Evolutionary conservation across 1,139 yeast species (phyloP), one percentile per base, ranked within the genome.

Genomic region (Lodderomyces parapsilosis): DNA sequence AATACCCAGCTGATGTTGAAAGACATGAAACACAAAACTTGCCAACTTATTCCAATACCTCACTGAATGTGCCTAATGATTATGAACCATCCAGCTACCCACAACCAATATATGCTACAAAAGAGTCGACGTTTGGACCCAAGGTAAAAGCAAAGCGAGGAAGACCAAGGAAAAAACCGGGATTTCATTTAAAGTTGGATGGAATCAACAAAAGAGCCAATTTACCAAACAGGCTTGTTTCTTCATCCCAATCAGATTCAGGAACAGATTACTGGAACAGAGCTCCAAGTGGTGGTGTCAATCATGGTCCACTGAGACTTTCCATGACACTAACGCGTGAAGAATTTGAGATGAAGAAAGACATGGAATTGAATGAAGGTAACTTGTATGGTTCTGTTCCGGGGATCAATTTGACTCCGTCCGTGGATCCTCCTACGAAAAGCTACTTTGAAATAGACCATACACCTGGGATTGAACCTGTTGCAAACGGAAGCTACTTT

Each of bases 371-470:
- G 8, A 39, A 42, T 45, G 30, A 48, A 36, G 32, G 30, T 40
- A 10, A 31, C 11, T 15, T 28, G 4, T 31, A 40, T 14, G 43
- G 42, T 4, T 34, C 43, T 13, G 41, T 50, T 15, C 49, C 50
- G 5, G 39, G 52, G 14, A 42, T 50, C 24, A 39, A 49, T 41
- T 50, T 68, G 15, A 72, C 78, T 0, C 77, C 77, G 0, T 59
- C 63, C 6, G 65, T 70, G 69, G 68, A 67, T 36, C 76, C 77
- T 1, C 76, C 77, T 1, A 64, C 65, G 6, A 46, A 53, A 36
- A 73, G 65, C n/a, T 71, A 70, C 51, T 71, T 71, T 44, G 74
- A 65, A 20, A 22, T 48, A 9, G 44, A 42, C 17, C 30, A 32
- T 10, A 28, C 47, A 9, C 43, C 43, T 18, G 41, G 32, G 25